Evolutionary conservation across 1,139 yeast genomes (phyloP), one percentile per base, ranked within the genome.

Genomic region (Nakaseomyces bracarensis): DNA sequence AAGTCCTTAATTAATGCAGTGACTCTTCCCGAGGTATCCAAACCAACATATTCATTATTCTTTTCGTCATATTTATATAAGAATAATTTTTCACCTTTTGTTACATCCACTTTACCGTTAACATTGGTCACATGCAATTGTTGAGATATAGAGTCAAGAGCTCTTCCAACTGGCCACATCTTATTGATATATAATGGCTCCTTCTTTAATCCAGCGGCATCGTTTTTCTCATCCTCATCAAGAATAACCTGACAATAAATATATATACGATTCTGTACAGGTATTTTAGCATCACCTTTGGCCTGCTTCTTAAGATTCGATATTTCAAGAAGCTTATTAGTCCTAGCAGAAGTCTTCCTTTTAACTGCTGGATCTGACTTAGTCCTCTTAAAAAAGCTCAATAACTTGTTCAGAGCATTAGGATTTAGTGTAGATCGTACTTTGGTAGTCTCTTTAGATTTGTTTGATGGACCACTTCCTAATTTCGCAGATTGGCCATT

Each of bases 141-240:
- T 25, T 70, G 72, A 3, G 89, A 77, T 10, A 82, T 70, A 31
- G 72, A 71, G 58, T 89, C 97, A 38, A 86, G 63, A 2, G 81
- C 80, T 49, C 84, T 69, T 0, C 97, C 97, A 6, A 84, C 70
- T 0, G 85, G 80, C 85, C 91, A 81, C 3, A 58, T 52, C 31
- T 58, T 58, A 36, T 63, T 62, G 13, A 58, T 51, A 37, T 52
- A 61, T 19, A 60, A 41, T 0, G 45, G 36, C 3, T n/a, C 29
- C 16, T 30, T 39, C 26, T 58, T 58, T 16, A 52, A 51, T 40
- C 58, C 57, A 14, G 54, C 62, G 7, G 55, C 58, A 11, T 61
- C 55, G 27, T 43, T 44, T 15, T 48, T 46, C 8, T 60, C 59
- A 15, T 65, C 64, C 27, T 56, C 46, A n/a, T 68, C 68, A 3